Evolutionary conservation across 108 stramenopile genomes (phyloP).

Genomic region (Parietichytrium sp.): DNA sequence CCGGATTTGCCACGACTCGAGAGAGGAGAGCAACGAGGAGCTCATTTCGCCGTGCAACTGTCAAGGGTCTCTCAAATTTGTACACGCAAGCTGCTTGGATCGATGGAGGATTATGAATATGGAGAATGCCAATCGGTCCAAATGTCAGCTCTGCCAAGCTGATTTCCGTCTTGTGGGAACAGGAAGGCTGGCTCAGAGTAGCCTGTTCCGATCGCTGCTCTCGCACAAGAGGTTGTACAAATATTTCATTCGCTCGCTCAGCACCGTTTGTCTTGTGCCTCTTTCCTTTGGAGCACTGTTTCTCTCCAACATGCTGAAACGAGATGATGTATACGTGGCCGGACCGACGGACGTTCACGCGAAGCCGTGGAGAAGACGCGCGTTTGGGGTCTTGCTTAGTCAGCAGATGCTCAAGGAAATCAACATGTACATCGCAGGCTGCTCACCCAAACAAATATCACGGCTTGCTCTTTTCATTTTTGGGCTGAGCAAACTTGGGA

Average conservation of each 20-base stretch:
- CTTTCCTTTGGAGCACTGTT: background rate
- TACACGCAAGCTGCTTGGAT: conserved; percentile 18
- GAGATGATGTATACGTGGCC: conserved; percentile 4
- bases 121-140: background rate
- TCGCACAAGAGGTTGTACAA: background rate
- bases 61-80: conserved; percentile 1
- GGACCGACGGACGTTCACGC: background rate
- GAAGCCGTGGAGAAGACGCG: background rate
- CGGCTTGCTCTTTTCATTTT: conserved; percentile 4
- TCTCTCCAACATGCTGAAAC: background rate
- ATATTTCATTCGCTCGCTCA: background rate
- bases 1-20: too few species aligned
- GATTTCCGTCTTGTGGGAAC: background rate
- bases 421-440: background rate
- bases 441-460: background rate
- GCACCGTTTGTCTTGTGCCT: background rate
- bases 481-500: conserved; percentile 16
- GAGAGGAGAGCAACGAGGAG: background rate
- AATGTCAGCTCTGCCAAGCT: conserved; percentile 2
- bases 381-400: background rate
- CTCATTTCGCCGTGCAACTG: conserved; percentile 30
- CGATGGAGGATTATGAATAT: conserved; percentile 31
- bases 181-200: background rate
- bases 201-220: background rate
- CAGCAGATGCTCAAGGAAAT: background rate